A percentile compares a stretch with the other conserved stretches of the same genome.
phyloP scores from a whole-genome alignment of 2,329 filamentous ascomycete genomes.

The Fusarium miscanthi region DNA sequence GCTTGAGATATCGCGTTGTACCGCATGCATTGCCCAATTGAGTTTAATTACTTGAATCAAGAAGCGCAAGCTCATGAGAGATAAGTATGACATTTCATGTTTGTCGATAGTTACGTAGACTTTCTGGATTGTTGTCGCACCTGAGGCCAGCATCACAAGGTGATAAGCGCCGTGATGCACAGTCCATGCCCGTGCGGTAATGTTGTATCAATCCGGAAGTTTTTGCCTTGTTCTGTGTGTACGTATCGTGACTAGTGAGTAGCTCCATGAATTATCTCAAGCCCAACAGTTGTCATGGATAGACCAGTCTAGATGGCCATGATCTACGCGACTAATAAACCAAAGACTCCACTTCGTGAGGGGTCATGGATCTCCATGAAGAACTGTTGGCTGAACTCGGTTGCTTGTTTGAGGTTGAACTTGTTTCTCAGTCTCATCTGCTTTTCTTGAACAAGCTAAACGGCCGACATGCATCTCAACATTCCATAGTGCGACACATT shows the following conservation, averaged over 20 bases:
- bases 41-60: background rate
- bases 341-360: background rate
- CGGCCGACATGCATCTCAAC: background rate
- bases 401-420: background rate
- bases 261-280: background rate
- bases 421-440: background rate
- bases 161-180: background rate
- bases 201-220: background rate
- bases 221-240: background rate
- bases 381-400: background rate
- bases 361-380: background rate
- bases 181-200: background rate
- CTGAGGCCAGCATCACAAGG: background rate
- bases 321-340: slow-evolving; percentile 14
- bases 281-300: background rate
- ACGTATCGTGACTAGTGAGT: background rate
- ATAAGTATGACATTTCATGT: background rate
- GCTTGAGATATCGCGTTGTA: background rate
- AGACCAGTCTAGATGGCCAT: slow-evolving; percentile 3
- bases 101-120: background rate
- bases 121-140: background rate
- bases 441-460: slow-evolving; percentile 9
- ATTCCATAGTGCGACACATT: background rate
- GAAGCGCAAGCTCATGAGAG: background rate
- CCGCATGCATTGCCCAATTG: background rate